Evolutionary conservation across 116 monocot species (phyloP), one percentile per base, ranked within the genome.

Genomic region (Cymodocea nodosa): DNA sequence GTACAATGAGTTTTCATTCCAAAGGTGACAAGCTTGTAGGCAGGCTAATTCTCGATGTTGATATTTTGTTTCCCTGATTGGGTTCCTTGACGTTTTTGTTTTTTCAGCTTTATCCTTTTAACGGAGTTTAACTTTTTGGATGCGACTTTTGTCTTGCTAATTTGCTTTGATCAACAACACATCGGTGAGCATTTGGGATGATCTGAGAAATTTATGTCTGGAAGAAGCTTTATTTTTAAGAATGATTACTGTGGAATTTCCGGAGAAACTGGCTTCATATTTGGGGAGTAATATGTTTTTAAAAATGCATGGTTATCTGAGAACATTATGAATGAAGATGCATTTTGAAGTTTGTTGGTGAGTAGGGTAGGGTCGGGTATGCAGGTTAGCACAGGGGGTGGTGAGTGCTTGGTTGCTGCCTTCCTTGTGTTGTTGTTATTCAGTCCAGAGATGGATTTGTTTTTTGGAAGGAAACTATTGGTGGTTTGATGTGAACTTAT

Each of bases 401-500:
- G 67, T 67, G 22, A 48, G 63, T 14, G 17, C 1, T 30, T 25
- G 23, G 59, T 12, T 59, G 25, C 15, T 12, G 59, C 25, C 22
- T 59, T 59, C 25, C 2, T 9, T 64, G 17, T 64, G 64, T 23
- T 4, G 67, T 54, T 48, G 56, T 69, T 44, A 44, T 58, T 56
- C 23, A 4, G 55, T 18, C 57, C 15, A 36, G 20, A 34, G 15
- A 35, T 58, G 55, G 23, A 23, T 69, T 59, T 18, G 6, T 23
- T 69, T 71, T 65, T 71, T 66, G 73, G 77, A 74, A 65, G 68
- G 60, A 84, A 75, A 53, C 57, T 61, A n/a, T 23, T 62, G 80
- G 74, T 82, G 78, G 73, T 72, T 54, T 72, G 76, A 60, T 73
- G 68, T 84, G 78, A 60, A 82, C 84, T 79, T 61, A 86, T 82